Conservation (phyloP, 305 asterid genomes). For the Solanum hybrid region DNA sequence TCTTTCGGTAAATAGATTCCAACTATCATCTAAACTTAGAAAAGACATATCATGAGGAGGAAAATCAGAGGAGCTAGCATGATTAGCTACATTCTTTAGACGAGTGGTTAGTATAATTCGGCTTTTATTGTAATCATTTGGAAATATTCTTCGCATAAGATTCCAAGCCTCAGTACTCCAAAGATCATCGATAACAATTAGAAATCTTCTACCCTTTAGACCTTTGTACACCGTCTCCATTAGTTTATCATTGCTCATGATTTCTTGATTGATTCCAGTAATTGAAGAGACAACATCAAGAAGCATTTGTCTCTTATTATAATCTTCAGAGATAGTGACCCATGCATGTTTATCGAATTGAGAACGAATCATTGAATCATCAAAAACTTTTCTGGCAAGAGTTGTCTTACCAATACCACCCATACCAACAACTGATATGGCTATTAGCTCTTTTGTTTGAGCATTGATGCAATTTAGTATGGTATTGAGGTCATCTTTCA, state of each 20-base stretch:
- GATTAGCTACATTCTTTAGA: not conserved
- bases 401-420: not conserved
- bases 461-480: not conserved
- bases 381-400: not conserved
- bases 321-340: not conserved
- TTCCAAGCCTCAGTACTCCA: not conserved
- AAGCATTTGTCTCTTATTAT: not conserved
- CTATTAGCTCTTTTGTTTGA: not conserved
- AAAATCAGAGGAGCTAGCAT: not conserved
- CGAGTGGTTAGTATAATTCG: not conserved
- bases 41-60: slow-evolving; percentile 11
- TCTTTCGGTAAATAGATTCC: slow-evolving; percentile 15
- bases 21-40: slow-evolving; percentile 8
- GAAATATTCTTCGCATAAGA: not conserved
- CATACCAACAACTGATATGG: not conserved
- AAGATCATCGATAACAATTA: not conserved
- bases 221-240: not conserved
- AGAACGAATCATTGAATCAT: not conserved
- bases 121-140: slow-evolving; percentile 7
- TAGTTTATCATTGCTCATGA: not conserved
- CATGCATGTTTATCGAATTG: not conserved
- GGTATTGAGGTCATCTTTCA: not conserved
- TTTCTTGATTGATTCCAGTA: not conserved
- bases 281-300: not conserved
- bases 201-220: not conserved